phyloP scores from a whole-genome alignment of 1,284 basidiomycete species.

The Ceratobasidium sp. region DNA sequence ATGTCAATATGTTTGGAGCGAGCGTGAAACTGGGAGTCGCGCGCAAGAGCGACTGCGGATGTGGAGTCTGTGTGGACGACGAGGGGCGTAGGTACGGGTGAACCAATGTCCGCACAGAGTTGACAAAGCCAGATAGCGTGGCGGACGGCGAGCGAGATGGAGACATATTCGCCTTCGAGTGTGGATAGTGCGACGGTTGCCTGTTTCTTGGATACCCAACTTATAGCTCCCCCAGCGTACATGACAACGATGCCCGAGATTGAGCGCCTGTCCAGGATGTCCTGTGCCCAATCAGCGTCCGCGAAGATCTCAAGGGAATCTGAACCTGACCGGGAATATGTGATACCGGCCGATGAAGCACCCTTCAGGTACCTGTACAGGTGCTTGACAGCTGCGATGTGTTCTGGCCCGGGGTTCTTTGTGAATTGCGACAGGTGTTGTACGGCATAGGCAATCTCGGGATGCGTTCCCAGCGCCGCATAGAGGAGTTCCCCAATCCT shows the following conservation, averaged over 20 bases:
- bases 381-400: constrained; percentile 47
- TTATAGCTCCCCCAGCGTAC: constrained; percentile 47
- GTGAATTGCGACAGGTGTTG: constrained; percentile 5
- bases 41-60: constrained; percentile 50
- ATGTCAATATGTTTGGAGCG: constrained; percentile 57
- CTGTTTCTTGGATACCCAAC: constrained; percentile 56
- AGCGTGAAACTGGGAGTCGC: constrained; percentile 52
- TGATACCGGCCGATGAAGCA: constrained; percentile 44
- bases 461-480: constrained; percentile 26
- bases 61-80: constrained; percentile 54
- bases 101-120: background rate
- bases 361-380: constrained; percentile 49
- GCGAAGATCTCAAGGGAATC: background rate
- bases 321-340: background rate
- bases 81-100: constrained; percentile 4
- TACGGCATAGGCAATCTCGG: constrained; percentile 27
- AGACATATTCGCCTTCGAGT: constrained; percentile 57
- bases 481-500: constrained; percentile 39
- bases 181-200: constrained; percentile 53
- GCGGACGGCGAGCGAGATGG: constrained; percentile 51
- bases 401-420: constrained; percentile 1
- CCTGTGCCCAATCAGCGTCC: too few species aligned
- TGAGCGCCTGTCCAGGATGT: background rate
- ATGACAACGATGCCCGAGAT: constrained; percentile 13
- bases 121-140: constrained; percentile 54